Evolutionary conservation across 768 basidiomycete genomes (phyloP).

Genomic region (Tylopilus plumbeoviolaceoides): DNA sequence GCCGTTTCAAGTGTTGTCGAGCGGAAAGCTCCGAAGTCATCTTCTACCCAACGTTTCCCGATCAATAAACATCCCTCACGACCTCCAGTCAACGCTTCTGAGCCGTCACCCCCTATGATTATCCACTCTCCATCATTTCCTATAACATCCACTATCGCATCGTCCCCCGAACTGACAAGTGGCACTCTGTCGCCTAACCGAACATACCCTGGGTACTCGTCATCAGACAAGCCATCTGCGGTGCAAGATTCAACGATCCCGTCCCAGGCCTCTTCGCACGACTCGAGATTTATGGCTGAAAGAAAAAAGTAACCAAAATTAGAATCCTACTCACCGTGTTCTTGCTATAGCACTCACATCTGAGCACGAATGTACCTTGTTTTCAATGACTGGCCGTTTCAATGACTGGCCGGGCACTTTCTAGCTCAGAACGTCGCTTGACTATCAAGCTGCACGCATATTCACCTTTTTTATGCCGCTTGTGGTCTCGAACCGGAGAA

Average conservation of each 20-base stretch:
- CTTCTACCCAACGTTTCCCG: conserved; percentile 12
- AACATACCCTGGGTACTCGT: conserved; percentile 21
- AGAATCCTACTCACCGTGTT: not conserved
- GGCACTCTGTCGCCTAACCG: conserved; percentile 17
- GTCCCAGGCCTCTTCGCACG: not conserved
- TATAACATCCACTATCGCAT: conserved; percentile 1
- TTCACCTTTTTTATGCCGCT: too few species aligned
- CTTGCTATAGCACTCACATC: not conserved
- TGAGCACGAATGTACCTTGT: not conserved
- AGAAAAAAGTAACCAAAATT: conserved; percentile 18
- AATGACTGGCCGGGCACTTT: too few species aligned
- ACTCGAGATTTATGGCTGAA: conserved; percentile 34
- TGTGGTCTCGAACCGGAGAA: conserved; percentile 38
- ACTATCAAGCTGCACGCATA: too few species aligned
- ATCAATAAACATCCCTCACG: conserved; percentile 14
- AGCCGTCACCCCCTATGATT: conserved; percentile 6
- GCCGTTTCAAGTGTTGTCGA: conserved; percentile 24
- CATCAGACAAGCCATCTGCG: conserved; percentile 11
- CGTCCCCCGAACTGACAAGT: conserved; percentile 10
- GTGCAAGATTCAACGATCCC: conserved; percentile 10
- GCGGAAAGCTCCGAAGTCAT: conserved; percentile 13
- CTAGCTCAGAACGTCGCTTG: too few species aligned
- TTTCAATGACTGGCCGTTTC: too few species aligned
- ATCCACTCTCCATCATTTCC: conserved; percentile 22
- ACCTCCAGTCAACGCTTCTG: not conserved